Evolutionary conservation across 1,284 basidiomycete genomes (phyloP), one percentile per base, ranked within the genome.

Genomic region (Sporisorium sorghi): DNA sequence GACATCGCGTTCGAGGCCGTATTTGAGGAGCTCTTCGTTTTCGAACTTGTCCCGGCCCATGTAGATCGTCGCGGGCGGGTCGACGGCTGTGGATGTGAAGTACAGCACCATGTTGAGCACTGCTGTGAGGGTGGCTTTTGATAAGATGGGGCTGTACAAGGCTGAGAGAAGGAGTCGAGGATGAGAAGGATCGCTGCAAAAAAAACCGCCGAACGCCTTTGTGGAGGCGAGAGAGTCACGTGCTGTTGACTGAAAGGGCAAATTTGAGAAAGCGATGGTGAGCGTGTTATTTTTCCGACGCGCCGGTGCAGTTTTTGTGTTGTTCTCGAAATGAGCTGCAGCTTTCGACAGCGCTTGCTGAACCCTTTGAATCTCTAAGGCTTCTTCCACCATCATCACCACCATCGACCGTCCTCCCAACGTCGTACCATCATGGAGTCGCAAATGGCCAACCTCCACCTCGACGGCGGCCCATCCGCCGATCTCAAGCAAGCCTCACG

Each of bases 11-110:
- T 86, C 84, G 26, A 87, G 91, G 6, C 93, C 94, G 81, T 94
- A 73, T n/a, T 55, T 54, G 81, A 98, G 93, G 40, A 98, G 87
- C 55, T 97, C 94, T 85, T 97, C 94, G 86, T 97, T 72, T 37
- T 75, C 67, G 42, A 55, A 68, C 48, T 99, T 98, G 88, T 99
- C 96, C 82, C 90, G 90, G 39, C 96, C 96, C 93, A 97, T 96
- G 86, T 96, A 97, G 65, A 97, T 88, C 21, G 87, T 89, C 3
- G 88, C 91, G 1, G 92, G 87, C 1, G 93, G 92, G 37, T 88
- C 85, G 8, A 87, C 86, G 11, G 85, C 87, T 85, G 74, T 87
- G 5, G 88, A 88, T 6, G 86, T 87, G 81, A 87, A 89, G 85
- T 88, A 88, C 35, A 88, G 82, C 39, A 89, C 88, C 88, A 89